Conservation (phyloP, 495 filamentous ascomycete species). For the Trichoderma erinaceum region DNA sequence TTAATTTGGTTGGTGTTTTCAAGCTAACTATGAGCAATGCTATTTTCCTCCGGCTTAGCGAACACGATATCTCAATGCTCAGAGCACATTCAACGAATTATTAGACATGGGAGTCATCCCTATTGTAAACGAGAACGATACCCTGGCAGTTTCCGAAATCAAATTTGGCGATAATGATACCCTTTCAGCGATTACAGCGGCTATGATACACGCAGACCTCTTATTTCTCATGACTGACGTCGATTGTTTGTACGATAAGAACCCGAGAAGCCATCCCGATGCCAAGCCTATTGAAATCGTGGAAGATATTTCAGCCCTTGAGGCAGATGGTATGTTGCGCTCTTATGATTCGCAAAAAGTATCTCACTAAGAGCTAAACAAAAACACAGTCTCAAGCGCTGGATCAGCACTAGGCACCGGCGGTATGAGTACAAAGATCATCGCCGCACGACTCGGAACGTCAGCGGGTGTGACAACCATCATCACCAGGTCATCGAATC, state of each 20-base stretch:
- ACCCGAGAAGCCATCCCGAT: conserved; percentile 76
- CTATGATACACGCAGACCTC: conserved; percentile 94
- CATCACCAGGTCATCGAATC: conserved; percentile 85
- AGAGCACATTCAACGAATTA: conserved; percentile 85
- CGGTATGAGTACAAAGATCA: conserved; percentile 96
- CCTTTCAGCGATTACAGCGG: conserved; percentile 89
- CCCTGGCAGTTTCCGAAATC: conserved; percentile 92
- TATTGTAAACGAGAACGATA: conserved; percentile 98
- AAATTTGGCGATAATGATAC: conserved; percentile 99
- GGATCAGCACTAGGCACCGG: conserved; percentile 91
- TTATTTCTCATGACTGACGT: conserved; percentile 99
- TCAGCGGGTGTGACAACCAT: conserved; percentile 93
- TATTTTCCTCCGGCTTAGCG: conserved; percentile 42
- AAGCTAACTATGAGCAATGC: neutral
- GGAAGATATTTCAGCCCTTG: conserved; percentile 77
- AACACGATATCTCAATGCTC: conserved; percentile 92
- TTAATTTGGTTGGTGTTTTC: too few species aligned
- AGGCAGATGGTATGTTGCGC: conserved; percentile 60
- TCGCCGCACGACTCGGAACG: conserved; percentile 86
- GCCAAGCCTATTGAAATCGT: conserved; percentile 89
- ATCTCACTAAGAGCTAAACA: conserved; percentile 15
- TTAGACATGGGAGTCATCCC: conserved; percentile 95
- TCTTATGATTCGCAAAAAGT: neutral
- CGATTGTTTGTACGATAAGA: conserved; percentile 93
- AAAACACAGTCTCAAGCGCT: conserved; percentile 65